Conservation (phyloP, 2,329 filamentous ascomycete species). For the Fusarium cyanostomum region DNA sequence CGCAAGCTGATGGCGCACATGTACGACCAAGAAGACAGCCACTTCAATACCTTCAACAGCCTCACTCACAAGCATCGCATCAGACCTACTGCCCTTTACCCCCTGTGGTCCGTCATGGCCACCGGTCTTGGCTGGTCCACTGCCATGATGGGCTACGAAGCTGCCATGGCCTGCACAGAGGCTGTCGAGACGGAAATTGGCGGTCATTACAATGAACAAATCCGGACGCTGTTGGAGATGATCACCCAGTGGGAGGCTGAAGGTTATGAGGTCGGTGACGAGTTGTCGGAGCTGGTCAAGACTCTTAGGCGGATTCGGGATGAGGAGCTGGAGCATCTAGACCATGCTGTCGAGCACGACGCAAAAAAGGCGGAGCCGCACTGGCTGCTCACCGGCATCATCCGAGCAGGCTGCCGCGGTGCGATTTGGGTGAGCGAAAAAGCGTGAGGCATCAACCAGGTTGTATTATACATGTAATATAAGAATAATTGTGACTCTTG, state of each 20-base stretch:
- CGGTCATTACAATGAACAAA: constrained; percentile 93
- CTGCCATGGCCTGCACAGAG: constrained; percentile 98
- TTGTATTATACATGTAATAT: constrained; percentile 44
- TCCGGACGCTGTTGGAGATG: constrained; percentile 84
- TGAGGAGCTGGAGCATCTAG: constrained; percentile 95
- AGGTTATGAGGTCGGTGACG: constrained; percentile 82
- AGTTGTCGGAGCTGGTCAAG: constrained; percentile 75
- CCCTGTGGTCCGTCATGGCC: constrained; percentile 84
- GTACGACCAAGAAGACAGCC: constrained; percentile 94
- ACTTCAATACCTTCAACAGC: constrained; percentile 85
- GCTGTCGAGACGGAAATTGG: constrained; percentile 99
- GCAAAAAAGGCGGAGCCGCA: constrained; percentile 90
- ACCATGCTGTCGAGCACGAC: constrained; percentile 94
- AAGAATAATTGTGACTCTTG: constrained; percentile 15
- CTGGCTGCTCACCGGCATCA: constrained; percentile 85
- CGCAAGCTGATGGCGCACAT: constrained; percentile 95
- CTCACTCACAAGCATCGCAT: constrained; percentile 88
- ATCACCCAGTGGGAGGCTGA: constrained; percentile 76
- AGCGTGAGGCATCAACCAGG: constrained; percentile 56
- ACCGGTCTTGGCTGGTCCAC: constrained; percentile 89
- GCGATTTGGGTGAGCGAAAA: constrained; percentile 92
- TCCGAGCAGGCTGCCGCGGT: constrained; percentile 87
- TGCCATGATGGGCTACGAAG: constrained; percentile 87
- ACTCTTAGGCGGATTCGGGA: constrained; percentile 87
- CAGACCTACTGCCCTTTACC: constrained; percentile 91